Conservation (phyloP, 1,284 basidiomycete genomes). For the Tylopilus sp. region DNA sequence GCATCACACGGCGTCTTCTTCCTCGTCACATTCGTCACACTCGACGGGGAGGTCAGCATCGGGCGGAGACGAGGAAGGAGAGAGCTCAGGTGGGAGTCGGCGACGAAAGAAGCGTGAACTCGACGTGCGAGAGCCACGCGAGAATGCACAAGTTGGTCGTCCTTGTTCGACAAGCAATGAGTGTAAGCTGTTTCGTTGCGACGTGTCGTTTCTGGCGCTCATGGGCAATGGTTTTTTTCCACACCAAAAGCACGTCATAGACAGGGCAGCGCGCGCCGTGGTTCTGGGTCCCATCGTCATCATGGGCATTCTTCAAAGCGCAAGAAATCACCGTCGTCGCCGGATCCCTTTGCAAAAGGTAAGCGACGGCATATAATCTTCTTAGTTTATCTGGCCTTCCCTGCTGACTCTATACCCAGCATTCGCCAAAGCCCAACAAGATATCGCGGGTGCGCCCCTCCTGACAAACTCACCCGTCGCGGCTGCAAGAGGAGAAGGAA, state of each 20-base stretch:
- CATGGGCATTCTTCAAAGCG: conserved; percentile 6
- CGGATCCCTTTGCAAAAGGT: conserved; percentile 26
- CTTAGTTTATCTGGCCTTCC: neutral
- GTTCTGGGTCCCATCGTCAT: conserved; percentile 15
- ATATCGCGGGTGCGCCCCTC: conserved; percentile 9
- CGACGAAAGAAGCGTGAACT: conserved; percentile 24
- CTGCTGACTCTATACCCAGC: conserved; percentile 4
- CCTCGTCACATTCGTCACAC: conserved; percentile 11
- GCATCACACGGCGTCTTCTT: conserved; percentile 11
- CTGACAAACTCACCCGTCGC: conserved; percentile 1
- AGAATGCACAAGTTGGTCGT: neutral
- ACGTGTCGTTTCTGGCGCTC: neutral
- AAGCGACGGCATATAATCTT: neutral
- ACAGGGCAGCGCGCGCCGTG: conserved; percentile 3
- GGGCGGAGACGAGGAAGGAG: conserved; percentile 17
- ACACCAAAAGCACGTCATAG: conserved; percentile 12
- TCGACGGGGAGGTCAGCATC: conserved; percentile 13
- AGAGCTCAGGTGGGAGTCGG: conserved; percentile 8
- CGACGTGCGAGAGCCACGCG: conserved; percentile 3
- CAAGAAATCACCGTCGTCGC: neutral
- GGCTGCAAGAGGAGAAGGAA: neutral
- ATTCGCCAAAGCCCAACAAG: conserved; percentile 17
- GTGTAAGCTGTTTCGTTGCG: conserved; percentile 7
- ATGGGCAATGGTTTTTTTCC: neutral
- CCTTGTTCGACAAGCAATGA: conserved; percentile 16